Conservation (phyloP, 805 yeast species). For the Hanseniaspora guilliermondii region DNA sequence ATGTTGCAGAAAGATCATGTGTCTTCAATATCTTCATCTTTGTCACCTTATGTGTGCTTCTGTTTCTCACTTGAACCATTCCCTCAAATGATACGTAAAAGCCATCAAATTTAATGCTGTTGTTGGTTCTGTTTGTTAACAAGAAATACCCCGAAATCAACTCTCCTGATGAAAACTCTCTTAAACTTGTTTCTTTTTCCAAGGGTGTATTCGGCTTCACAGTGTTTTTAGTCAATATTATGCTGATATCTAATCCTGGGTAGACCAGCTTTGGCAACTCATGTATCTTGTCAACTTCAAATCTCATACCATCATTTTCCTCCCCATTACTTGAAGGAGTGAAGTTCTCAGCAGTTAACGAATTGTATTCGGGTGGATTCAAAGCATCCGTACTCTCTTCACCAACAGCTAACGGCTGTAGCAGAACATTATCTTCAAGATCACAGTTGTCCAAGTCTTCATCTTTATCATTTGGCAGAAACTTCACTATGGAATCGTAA, state of each 20-base stretch:
- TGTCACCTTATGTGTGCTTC: conserved; percentile 16
- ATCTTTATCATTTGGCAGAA: conserved; percentile 21
- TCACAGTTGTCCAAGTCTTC: conserved; percentile 15
- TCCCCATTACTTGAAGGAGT: neutral
- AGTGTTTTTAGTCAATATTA: conserved; percentile 18
- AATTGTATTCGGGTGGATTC: conserved; percentile 8
- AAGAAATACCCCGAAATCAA: conserved; percentile 38
- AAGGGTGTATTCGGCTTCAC: conserved; percentile 18
- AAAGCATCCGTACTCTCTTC: neutral
- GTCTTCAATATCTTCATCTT: conserved; percentile 34
- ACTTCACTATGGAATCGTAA: conserved; percentile 22
- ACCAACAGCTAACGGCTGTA: neutral
- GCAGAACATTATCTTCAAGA: conserved; percentile 6
- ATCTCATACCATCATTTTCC: neutral
- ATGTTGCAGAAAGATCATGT: conserved; percentile 43
- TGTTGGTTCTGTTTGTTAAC: conserved; percentile 32
- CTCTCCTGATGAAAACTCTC: conserved; percentile 46
- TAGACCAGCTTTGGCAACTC: conserved; percentile 18
- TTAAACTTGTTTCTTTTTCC: conserved; percentile 27
- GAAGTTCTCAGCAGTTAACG: neutral
- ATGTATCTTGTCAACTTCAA: conserved; percentile 19
- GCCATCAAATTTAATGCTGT: conserved; percentile 43
- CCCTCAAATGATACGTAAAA: conserved; percentile 49
- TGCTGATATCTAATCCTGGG: conserved; percentile 19
- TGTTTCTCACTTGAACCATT: conserved; percentile 23